phyloP scores from a whole-genome alignment of 139 green algal species.

The Chlamydomonas incerta region DNA sequence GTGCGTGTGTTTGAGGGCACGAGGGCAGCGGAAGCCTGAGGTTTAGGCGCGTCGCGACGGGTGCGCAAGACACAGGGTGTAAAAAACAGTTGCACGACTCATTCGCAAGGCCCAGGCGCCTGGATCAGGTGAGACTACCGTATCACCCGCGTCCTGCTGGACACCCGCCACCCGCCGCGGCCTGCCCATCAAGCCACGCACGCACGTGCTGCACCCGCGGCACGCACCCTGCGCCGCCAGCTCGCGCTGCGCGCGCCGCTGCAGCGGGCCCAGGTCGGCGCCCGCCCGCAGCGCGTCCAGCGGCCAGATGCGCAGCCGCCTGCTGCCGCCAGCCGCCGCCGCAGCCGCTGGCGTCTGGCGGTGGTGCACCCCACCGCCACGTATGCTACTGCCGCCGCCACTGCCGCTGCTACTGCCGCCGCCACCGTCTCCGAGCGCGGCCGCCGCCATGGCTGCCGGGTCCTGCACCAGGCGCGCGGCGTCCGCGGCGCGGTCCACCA shows the following conservation, averaged over 20 bases:
- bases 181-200: no score
- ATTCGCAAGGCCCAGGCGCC: no score
- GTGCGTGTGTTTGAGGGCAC: no score
- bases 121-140: no score
- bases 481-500: no score
- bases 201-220: not conserved
- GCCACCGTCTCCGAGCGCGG: constrained; percentile 1
- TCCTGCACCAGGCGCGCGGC: not conserved
- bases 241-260: constrained; percentile 43
- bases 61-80: no score
- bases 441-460: constrained; percentile 1
- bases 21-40: no score
- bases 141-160: no score
- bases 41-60: no score
- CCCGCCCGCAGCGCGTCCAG: constrained; percentile 46
- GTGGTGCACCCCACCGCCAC: not conserved
- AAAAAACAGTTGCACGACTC: no score
- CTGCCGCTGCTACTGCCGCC: not conserved
- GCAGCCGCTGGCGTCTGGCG: not conserved
- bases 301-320: constrained; percentile 57
- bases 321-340: not conserved
- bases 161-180: no score
- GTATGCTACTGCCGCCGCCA: not conserved
- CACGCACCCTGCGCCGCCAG: constrained; percentile 20
- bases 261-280: not conserved